These are phyloP conservation scores for Pisolithus microcarpus DNA, from an alignment of 768 basidiomycete species.

Conservation along the genomic window DNA sequence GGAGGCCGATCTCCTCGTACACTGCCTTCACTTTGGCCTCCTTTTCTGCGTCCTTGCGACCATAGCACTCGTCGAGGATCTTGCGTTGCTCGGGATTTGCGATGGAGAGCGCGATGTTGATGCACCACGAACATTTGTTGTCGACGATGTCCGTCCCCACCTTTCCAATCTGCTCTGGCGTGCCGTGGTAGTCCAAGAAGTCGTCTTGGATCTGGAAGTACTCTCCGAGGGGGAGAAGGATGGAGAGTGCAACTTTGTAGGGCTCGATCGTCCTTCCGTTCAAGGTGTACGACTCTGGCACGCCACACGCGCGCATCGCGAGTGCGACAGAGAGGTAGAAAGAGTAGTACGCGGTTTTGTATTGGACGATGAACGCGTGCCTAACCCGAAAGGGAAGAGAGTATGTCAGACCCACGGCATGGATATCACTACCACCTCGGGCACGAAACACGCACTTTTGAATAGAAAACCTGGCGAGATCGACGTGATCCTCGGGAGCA, in stretches of 20 bases:
- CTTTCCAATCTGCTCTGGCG: constrained; percentile 90
- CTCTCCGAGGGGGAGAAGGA: constrained; percentile 89
- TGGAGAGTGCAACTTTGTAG: constrained; percentile 68
- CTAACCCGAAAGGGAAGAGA: constrained; percentile 33
- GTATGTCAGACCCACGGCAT: background rate
- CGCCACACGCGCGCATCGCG: constrained; percentile 72
- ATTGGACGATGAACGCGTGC: constrained; percentile 87
- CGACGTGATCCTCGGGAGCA: constrained; percentile 84
- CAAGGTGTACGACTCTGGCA: constrained; percentile 45
- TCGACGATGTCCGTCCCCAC: constrained; percentile 97
- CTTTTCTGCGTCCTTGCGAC: constrained; percentile 42
- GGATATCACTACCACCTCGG: background rate
- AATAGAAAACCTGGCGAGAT: constrained; percentile 82
- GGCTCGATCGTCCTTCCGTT: constrained; percentile 40
- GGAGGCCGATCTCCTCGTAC: constrained; percentile 63
- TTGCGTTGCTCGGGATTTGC: constrained; percentile 50
- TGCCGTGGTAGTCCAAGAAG: constrained; percentile 87
- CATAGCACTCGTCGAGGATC: constrained; percentile 62
- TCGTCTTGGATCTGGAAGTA: constrained; percentile 99
- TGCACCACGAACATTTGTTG: constrained; percentile 97
- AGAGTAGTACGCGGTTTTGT: constrained; percentile 97
- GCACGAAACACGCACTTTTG: constrained; percentile 47
- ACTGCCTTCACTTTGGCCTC: constrained; percentile 59
- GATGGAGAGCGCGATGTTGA: constrained; percentile 74
- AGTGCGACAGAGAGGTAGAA: constrained; percentile 98